Conservation (phyloP, 768 basidiomycete species). For the Kwoniella europaea region DNA sequence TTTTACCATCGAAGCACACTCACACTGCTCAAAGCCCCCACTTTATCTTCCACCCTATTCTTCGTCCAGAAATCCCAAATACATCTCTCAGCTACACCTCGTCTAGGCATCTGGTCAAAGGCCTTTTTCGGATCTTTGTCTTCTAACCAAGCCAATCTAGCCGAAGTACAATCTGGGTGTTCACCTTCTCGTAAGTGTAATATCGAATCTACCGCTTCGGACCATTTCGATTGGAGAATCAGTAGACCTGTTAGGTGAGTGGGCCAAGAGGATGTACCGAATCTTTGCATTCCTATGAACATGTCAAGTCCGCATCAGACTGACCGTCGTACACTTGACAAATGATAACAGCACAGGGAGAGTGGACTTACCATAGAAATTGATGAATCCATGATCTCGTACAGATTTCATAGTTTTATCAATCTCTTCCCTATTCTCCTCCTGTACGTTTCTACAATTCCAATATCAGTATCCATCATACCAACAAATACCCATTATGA, state of each 20-base stretch:
- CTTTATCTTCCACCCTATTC: constrained; percentile 71
- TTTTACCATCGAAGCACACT: no score
- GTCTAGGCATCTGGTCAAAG: constrained; percentile 80
- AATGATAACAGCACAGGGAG: not conserved
- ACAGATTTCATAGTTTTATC: constrained; percentile 77
- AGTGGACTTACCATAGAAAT: constrained; percentile 79
- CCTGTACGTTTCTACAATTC: constrained; percentile 78
- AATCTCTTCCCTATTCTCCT: constrained; percentile 72
- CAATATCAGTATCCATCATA: not conserved
- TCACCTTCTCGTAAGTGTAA: constrained; percentile 84
- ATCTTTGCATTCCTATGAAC: constrained; percentile 86
- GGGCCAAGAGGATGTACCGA: constrained; percentile 93
- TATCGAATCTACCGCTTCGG: constrained; percentile 79
- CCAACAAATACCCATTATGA: no score
- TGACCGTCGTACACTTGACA: no score
- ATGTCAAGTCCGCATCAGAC: constrained; percentile 43
- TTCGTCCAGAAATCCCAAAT: constrained; percentile 83
- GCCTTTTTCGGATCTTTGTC: constrained; percentile 81
- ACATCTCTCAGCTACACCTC: constrained; percentile 90
- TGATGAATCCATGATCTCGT: constrained; percentile 88
- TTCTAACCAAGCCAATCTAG: constrained; percentile 84
- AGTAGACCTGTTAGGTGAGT: constrained; percentile 94
- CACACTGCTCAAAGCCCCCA: constrained; percentile 86
- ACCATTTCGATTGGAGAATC: constrained; percentile 87
- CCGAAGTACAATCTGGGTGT: constrained; percentile 84